Base-by-base conservation (phyloP, 2,329 filamentous ascomycete species). In the Hortaea sp. region DNA sequence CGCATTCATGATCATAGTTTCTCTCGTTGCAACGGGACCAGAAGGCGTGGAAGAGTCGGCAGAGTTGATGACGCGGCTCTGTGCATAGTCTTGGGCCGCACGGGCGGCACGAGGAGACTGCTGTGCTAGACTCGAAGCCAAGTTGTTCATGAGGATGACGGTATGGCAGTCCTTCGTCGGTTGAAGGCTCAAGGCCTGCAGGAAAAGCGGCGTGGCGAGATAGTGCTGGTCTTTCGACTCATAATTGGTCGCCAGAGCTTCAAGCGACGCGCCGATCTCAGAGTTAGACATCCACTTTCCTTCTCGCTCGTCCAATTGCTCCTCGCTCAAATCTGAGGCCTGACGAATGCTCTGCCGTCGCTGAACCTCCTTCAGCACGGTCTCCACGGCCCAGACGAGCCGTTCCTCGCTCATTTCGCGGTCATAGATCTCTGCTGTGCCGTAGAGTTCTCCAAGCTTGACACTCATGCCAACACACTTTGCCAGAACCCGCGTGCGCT, bases 361-460 rank as follows among this genome's bases (percentile, higher is more conserved):
- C 51, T 79, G 75, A 55, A 83, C 75, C 65, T 97, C 92, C 51
- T 77, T 80, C 47, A 95, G 65, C 1, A 82, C 76, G 3, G 85
- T 83, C 60, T 94, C 85, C 1, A 95, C 85, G 0, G 87, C 85
- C 77, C 86, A 88, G 1, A 86, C 73, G 35, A 95, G 74, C 12
- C 77, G 71, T 58, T 84, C 81, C 58, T 94, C 86, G 0, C 88
- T 87, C 47, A 78, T 76, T 32, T 88, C 81, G 1, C 77, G 71
- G 45, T 94, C 76, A 43, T 85, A 75, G 9, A 95, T 77, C 60
- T 88, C 82, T 45, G 85, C 79, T 49, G 83, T 80, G 4, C 82
- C 75, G 65, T 94, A 95, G 6, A 95, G 69, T 57, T 89, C 83
- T 30, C 85, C 89, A 5, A 97, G 74, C 69, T 95, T 95, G 46